Percentiles rank a stretch among this genome's conserved stretches.
phyloP scores from a whole-genome alignment of 2,329 filamentous ascomycete genomes.

The Curvularia spicifera region DNA sequence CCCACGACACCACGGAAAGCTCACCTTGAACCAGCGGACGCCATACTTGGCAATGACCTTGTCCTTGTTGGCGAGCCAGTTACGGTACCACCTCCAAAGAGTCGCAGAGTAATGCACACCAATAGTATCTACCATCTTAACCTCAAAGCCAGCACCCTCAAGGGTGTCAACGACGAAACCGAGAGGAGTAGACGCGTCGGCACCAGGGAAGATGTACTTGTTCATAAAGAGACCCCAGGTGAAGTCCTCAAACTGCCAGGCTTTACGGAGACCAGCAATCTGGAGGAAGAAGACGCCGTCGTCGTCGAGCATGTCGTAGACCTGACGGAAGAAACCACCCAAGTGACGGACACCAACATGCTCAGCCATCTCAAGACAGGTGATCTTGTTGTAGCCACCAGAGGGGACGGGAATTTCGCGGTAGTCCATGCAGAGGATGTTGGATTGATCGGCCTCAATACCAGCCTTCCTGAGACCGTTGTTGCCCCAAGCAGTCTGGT shows the following conservation, averaged over 20 bases:
- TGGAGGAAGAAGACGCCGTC: slow-evolving; percentile 96
- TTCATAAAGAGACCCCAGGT: slow-evolving; percentile 99
- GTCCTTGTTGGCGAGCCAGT: slow-evolving; percentile 93
- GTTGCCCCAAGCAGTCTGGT: slow-evolving; percentile 98
- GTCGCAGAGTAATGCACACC: slow-evolving; percentile 97
- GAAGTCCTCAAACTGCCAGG: slow-evolving; percentile 97
- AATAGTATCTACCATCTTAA: slow-evolving; percentile 91
- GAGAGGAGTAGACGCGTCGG: slow-evolving; percentile 91
- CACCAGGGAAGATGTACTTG: slow-evolving; percentile 98
- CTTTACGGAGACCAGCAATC: slow-evolving; percentile 89
- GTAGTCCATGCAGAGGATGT: slow-evolving; percentile 95
- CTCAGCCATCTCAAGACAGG: slow-evolving; percentile 97
- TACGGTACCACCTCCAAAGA: slow-evolving; percentile 97
- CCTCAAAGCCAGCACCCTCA: slow-evolving; percentile 85
- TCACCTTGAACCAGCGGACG: slow-evolving; percentile 90
- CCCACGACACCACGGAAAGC: slow-evolving; percentile 44
- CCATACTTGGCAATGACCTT: slow-evolving; percentile 96
- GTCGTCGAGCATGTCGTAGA: slow-evolving; percentile 94
- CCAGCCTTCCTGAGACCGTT: slow-evolving; percentile 81
- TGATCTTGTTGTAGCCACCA: slow-evolving; percentile 90
- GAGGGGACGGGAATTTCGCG: slow-evolving; percentile 85
- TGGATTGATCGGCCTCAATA: slow-evolving; percentile 85
- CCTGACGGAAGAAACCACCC: slow-evolving; percentile 78
- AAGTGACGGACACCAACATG: slow-evolving; percentile 96
- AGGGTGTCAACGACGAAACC: slow-evolving; percentile 85